Base-by-base conservation (phyloP, 129 eudicot species). In the Lactuca sativa region DNA sequence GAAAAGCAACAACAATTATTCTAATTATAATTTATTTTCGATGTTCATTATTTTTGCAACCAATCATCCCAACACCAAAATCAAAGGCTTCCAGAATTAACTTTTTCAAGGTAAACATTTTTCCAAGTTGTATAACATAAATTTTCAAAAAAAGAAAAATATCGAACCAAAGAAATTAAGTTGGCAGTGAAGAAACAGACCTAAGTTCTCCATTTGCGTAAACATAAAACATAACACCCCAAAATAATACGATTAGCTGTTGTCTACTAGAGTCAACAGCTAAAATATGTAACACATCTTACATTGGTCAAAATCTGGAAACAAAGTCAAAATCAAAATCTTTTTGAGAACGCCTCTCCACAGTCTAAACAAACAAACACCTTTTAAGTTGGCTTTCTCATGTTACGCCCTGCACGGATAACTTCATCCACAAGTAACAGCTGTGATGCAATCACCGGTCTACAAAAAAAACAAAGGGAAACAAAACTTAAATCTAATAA, bases 331-430 rank as follows among this genome's bases (percentile, higher is more conserved):
- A 74, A 65, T 56, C 66, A 74, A 74, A 74, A 74, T 74, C 78
- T 55, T 56, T 54, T 41, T 56, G 59, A 66, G 47, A 56, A 66
- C 30, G 47, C 59, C 71, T n/a, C 11, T n/a, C 44, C 71, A 33
- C 31, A 41, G 9, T 8, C 9, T 41, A 2, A 9, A 43, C 2
- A 63, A 60, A 54, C 33, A 17, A 62, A 43, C 12, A 54, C 21
- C 21, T 61, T 18, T 18, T 88, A 88, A 54, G 47, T 86, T 31
- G 96, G 98, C 72, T 92, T 92, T 73, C 98, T 80, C 98, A 92
- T 92, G 84, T 93, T 93, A 56, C 97, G 96, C 31, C 98, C 98
- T 56, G 97, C 97, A 75, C 98, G 96, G 51, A 93, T 93, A 52
- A 93, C 96, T 84, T 93, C 98, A 82, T 93, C 98, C 66, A 93